Conservation (phyloP, 176 grass and related monocot genomes). For the Aegilops bicornis region DNA sequence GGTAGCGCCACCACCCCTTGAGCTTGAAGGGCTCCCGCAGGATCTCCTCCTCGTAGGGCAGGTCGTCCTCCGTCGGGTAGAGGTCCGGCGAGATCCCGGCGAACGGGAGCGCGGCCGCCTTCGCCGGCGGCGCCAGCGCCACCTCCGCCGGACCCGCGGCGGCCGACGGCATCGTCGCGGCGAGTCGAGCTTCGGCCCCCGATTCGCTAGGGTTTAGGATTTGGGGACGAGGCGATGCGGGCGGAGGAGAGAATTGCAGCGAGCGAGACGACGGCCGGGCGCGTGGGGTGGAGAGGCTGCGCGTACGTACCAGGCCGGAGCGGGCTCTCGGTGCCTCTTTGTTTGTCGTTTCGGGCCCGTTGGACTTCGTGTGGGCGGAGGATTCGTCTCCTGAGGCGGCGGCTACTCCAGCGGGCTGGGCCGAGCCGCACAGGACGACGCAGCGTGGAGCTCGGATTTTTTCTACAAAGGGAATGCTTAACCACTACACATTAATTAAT, state of each 20-base stretch:
- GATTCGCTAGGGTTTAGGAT: constrained; percentile 31
- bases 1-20: constrained; percentile 91
- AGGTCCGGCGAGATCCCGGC: constrained; percentile 54
- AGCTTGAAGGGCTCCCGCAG: constrained; percentile 74
- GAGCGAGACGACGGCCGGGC: not conserved
- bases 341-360: not conserved
- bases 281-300: not conserved
- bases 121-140: not conserved
- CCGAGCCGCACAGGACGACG: not conserved
- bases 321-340: not conserved
- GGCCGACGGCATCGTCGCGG: constrained; percentile 35
- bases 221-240: not conserved
- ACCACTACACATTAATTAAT: too few species aligned
- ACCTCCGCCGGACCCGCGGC: constrained; percentile 30
- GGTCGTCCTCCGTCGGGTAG: constrained; percentile 70
- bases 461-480: too few species aligned
- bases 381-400: not conserved
- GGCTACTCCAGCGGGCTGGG: not conserved
- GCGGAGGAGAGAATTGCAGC: not conserved
- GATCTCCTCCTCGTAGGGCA: constrained; percentile 85
- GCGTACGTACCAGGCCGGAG: not conserved
- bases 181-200: not conserved
- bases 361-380: not conserved
- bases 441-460: too few species aligned
- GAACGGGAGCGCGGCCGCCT: not conserved